Conservation (phyloP, 2,329 filamentous ascomycete species). For the Nigrospora osmanthi region DNA sequence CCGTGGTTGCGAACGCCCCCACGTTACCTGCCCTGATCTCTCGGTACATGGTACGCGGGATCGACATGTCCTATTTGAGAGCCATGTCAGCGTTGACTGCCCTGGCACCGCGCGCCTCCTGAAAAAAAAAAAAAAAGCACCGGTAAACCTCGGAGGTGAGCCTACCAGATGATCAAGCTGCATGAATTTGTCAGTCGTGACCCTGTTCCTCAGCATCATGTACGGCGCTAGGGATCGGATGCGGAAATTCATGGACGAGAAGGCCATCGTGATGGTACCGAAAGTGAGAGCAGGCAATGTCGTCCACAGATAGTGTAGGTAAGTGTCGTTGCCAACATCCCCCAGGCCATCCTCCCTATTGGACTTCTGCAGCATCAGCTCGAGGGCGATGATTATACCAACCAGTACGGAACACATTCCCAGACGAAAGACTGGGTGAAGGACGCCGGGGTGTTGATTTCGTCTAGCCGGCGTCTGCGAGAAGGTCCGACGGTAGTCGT, state of each 20-base stretch:
- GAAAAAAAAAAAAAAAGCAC: no score
- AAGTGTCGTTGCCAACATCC: slow-evolving; percentile 16
- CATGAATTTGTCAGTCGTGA: not conserved
- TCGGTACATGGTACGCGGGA: not conserved
- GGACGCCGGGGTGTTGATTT: slow-evolving; percentile 16
- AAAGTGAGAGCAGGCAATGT: slow-evolving; percentile 1
- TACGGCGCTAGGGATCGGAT: slow-evolving; percentile 1
- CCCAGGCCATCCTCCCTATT: slow-evolving; percentile 19
- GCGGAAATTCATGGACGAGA: slow-evolving; percentile 1
- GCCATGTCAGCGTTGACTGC: not conserved
- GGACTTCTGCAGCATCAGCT: slow-evolving; percentile 24
- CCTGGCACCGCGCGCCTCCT: no score
- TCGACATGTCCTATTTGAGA: not conserved
- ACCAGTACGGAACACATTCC: slow-evolving; percentile 16
- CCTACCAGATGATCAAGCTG: slow-evolving; percentile 3
- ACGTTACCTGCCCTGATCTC: not conserved
- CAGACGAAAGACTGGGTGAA: slow-evolving; percentile 20
- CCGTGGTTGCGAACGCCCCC: not conserved
- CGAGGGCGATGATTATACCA: slow-evolving; percentile 23
- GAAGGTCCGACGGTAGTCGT: not conserved
- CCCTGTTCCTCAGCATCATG: not conserved
- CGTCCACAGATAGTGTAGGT: slow-evolving; percentile 13
- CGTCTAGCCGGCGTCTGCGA: slow-evolving; percentile 8
- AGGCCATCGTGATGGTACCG: not conserved
- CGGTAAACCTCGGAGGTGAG: not conserved